Evolutionary conservation across 768 basidiomycete genomes (phyloP).

Genomic region (Lactifluus pinguis): DNA sequence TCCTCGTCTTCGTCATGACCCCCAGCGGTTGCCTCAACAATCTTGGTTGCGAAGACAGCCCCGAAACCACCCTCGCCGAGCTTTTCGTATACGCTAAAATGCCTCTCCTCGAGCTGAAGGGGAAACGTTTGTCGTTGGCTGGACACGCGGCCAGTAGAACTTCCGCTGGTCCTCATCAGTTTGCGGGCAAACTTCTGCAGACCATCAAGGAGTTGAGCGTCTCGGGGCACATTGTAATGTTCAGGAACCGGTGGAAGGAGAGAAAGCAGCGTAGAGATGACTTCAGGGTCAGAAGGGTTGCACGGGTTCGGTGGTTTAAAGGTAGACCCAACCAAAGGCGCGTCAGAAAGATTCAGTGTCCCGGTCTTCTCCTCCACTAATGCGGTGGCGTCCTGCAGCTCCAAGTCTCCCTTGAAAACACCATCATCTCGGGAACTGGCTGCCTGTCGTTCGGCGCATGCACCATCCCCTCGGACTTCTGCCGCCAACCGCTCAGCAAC

Average conservation of each 20-base stretch:
- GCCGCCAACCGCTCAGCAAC: slow-evolving; percentile 46
- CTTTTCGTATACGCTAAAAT: slow-evolving; percentile 71
- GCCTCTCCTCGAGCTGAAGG: slow-evolving; percentile 52
- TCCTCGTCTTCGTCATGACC: slow-evolving; percentile 31
- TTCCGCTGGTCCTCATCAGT: slow-evolving; percentile 27
- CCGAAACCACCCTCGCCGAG: slow-evolving; percentile 97
- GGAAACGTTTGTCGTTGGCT: slow-evolving; percentile 36
- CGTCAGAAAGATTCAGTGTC: slow-evolving; percentile 55
- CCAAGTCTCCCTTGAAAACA: neutral
- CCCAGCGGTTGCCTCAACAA: slow-evolving; percentile 35
- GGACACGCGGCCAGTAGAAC: slow-evolving; percentile 25
- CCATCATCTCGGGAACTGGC: slow-evolving; percentile 18
- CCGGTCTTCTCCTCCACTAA: slow-evolving; percentile 54
- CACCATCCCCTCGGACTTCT: slow-evolving; percentile 28
- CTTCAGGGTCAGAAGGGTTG: slow-evolving; percentile 67
- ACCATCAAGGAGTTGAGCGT: slow-evolving; percentile 50
- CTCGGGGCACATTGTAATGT: slow-evolving; percentile 51
- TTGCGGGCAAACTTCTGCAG: slow-evolving; percentile 66
- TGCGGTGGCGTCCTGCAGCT: slow-evolving; percentile 12
- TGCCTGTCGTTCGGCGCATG: slow-evolving; percentile 13
- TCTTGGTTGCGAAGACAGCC: slow-evolving; percentile 80
- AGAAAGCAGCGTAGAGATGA: slow-evolving; percentile 56
- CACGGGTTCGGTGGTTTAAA: slow-evolving; percentile 82
- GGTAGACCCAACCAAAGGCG: slow-evolving; percentile 47
- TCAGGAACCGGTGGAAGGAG: slow-evolving; percentile 50